phyloP scores from a whole-genome alignment of 768 basidiomycete species.

The Melanogaster broomeanus region DNA sequence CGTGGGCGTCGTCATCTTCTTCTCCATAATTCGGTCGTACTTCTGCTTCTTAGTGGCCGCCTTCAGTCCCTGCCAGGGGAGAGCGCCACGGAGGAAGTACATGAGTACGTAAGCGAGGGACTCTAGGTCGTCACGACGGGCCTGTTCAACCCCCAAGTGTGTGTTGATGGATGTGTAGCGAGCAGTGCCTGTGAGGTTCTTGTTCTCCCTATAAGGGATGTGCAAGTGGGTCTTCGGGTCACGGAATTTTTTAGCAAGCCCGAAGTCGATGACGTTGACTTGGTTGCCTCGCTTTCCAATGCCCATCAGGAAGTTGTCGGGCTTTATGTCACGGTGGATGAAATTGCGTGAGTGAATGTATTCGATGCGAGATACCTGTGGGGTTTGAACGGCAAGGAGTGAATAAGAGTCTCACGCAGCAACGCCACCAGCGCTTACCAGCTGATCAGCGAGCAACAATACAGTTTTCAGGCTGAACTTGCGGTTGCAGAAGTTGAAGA shows the following conservation, averaged over 20 bases:
- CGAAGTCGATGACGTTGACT: constrained; percentile 98
- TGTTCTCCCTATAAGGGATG: constrained; percentile 99
- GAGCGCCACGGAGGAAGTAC: constrained; percentile 98
- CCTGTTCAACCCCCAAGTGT: constrained; percentile 97
- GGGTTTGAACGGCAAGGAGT: constrained; percentile 11
- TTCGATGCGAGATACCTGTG: constrained; percentile 95
- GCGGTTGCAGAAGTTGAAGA: constrained; percentile 96
- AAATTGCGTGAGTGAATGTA: constrained; percentile 99
- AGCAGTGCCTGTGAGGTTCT: constrained; percentile 98
- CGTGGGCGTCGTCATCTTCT: constrained; percentile 99
- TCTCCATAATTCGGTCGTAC: constrained; percentile 99
- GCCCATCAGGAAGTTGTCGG: constrained; percentile 99
- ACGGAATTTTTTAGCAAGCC: constrained; percentile 99
- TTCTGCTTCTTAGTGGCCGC: constrained; percentile 99
- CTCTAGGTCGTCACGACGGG: constrained; percentile 96
- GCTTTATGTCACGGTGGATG: constrained; percentile 97
- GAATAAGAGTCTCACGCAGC: constrained; percentile 39
- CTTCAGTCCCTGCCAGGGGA: constrained; percentile 99
- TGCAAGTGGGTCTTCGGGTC: constrained; percentile 99
- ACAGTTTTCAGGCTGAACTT: constrained; percentile 98
- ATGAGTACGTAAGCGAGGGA: constrained; percentile 98
- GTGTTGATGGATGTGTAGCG: constrained; percentile 99
- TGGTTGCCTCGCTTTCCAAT: constrained; percentile 99
- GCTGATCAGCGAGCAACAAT: constrained; percentile 92
- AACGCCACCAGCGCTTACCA: constrained; percentile 52